Evolutionary conservation across 2,329 filamentous ascomycete genomes (phyloP).

Genomic region (Ascochyta fabae): DNA sequence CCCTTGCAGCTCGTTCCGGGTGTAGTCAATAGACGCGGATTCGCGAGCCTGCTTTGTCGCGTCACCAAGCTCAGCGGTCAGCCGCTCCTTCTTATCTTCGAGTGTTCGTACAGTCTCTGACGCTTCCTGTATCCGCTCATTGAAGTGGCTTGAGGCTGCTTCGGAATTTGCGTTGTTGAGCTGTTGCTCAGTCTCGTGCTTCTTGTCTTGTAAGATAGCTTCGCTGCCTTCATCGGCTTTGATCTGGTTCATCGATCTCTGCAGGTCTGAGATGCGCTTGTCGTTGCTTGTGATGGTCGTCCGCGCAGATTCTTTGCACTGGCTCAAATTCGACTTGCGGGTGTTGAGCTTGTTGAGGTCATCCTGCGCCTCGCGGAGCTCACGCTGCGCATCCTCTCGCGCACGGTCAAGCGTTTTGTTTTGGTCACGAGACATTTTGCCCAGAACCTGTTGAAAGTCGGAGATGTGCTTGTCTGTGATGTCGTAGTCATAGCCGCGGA

Average conservation of each 20-base stretch:
- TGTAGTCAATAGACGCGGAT: constrained; percentile 80
- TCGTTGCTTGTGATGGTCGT: constrained; percentile 78
- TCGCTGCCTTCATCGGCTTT: constrained; percentile 85
- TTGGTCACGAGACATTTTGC: constrained; percentile 78
- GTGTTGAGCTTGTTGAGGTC: constrained; percentile 76
- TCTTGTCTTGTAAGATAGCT: constrained; percentile 75
- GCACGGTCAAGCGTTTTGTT: constrained; percentile 77
- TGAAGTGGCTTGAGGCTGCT: constrained; percentile 69
- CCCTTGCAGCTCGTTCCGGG: constrained; percentile 80
- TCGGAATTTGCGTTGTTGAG: constrained; percentile 69
- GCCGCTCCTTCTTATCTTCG: constrained; percentile 73
- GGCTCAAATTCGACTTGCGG: constrained; percentile 72
- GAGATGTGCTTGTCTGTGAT: constrained; percentile 75
- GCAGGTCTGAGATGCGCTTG: constrained; percentile 68
- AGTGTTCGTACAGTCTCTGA: constrained; percentile 70
- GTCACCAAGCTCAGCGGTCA: constrained; percentile 82
- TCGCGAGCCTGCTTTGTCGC: constrained; percentile 82
- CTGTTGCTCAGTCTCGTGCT: constrained; percentile 70
- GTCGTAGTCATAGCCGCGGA: constrained; percentile 84
- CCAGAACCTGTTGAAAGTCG: constrained; percentile 78
- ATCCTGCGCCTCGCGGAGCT: constrained; percentile 74
- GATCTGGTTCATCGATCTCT: constrained; percentile 73
- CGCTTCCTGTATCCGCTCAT: constrained; percentile 71
- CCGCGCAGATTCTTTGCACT: constrained; percentile 76
- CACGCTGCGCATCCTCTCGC: constrained; percentile 74